A percentile compares a stretch with the other conserved stretches of the same genome.
Evolutionary conservation across 116 monocot genomes (phyloP).

Genomic region (Papilionanthe hybrid): DNA sequence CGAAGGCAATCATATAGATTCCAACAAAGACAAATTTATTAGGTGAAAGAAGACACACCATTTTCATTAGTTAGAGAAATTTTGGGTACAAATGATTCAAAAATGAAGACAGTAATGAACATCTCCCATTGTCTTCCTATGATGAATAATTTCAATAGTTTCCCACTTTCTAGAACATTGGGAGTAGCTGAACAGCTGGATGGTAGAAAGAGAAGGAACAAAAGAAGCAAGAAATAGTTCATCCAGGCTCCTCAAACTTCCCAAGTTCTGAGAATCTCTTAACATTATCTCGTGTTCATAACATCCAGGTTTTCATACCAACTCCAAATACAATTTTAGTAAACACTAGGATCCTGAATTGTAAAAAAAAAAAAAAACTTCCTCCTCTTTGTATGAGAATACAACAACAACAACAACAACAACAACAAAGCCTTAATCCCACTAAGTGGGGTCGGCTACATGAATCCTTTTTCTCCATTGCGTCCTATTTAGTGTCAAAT

Average conservation of each 20-base stretch:
- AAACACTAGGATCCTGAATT: background rate
- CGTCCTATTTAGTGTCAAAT: no score
- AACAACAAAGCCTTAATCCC: no score
- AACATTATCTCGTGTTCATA: conserved; percentile 20
- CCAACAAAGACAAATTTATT: no score
- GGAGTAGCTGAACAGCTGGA: conserved; percentile 23
- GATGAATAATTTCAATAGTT: no score
- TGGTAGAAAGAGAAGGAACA: conserved; percentile 29
- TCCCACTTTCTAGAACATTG: no score
- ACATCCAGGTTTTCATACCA: conserved; percentile 27
- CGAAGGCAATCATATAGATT: no score
- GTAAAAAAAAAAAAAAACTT: background rate
- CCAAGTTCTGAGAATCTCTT: conserved; percentile 7
- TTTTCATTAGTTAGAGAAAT: no score
- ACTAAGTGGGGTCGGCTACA: no score
- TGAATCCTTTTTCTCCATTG: no score
- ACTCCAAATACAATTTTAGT: conserved; percentile 18
- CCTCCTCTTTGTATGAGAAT: background rate
- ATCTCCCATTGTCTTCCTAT: background rate
- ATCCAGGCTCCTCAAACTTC: background rate
- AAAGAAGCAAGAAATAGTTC: conserved; percentile 26
- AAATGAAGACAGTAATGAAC: background rate
- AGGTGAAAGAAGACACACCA: no score
- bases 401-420: no score
- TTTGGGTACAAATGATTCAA: background rate